Percentiles rank a stretch among this genome's conserved stretches.
phyloP scores from a whole-genome alignment of 805 yeast species.

The Schwanniomyces polymorphus region DNA sequence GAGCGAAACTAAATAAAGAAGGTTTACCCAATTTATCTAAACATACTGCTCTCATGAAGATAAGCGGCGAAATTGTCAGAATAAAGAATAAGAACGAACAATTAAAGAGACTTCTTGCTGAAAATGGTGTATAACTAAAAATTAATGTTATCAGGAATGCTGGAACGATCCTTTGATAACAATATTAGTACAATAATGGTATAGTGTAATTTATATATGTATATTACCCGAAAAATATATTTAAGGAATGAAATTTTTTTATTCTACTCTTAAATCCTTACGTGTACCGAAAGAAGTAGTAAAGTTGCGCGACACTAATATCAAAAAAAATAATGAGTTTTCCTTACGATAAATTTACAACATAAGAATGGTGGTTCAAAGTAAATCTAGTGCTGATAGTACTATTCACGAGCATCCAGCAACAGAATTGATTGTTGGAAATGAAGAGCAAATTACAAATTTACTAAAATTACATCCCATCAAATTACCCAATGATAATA shows the following conservation, averaged over 20 bases:
- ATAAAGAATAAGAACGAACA: conserved; percentile 33
- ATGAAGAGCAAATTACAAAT: conserved; percentile 14
- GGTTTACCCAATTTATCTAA: conserved; percentile 47
- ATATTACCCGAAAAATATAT: background rate
- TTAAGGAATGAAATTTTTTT: too few relatives aligned
- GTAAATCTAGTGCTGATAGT: conserved; percentile 6
- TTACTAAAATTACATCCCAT: conserved; percentile 19
- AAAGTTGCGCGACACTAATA: background rate
- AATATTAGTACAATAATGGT: background rate
- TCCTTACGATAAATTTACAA: background rate
- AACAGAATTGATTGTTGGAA: conserved; percentile 9
- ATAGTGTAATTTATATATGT: background rate
- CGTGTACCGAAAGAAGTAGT: background rate
- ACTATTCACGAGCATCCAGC: conserved; percentile 10
- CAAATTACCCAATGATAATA: conserved; percentile 16
- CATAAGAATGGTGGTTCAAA: conserved; percentile 6
- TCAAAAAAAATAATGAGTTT: background rate
- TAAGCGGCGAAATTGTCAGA: conserved; percentile 36
- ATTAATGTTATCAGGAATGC: background rate
- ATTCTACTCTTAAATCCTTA: background rate
- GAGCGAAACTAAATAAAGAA: conserved; percentile 41
- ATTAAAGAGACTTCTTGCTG: conserved; percentile 24
- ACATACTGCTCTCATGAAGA: conserved; percentile 41
- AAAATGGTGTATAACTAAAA: background rate
- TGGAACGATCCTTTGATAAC: background rate